Evolutionary conservation across 768 basidiomycete species (phyloP).

Genomic region (Boletales sp.): DNA sequence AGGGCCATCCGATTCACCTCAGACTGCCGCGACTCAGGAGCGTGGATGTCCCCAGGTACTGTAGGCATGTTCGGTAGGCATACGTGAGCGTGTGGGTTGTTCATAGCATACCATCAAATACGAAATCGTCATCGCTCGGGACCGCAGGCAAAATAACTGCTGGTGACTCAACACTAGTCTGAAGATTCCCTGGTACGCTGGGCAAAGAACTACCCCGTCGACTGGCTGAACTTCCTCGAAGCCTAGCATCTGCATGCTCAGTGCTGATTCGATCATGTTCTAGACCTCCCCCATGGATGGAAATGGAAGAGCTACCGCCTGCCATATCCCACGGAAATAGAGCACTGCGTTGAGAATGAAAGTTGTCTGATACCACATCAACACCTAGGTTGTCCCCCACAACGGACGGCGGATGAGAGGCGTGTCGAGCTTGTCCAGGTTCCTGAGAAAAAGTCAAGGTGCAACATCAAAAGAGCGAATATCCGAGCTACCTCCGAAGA

Average conservation of each 20-base stretch:
- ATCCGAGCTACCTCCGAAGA: conserved; percentile 59
- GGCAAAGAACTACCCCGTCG: conserved; percentile 56
- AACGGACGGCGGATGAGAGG: conserved; percentile 53
- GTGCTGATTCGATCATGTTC: conserved; percentile 43
- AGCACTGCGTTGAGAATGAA: conserved; percentile 61
- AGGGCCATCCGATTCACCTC: conserved; percentile 56
- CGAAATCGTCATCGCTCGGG: conserved; percentile 58
- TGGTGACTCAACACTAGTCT: conserved; percentile 48
- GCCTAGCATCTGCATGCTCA: conserved; percentile 48
- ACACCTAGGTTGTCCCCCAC: conserved; percentile 49
- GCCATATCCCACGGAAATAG: conserved; percentile 86
- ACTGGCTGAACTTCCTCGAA: conserved; percentile 55
- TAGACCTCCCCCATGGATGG: conserved; percentile 34
- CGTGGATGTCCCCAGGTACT: conserved; percentile 28
- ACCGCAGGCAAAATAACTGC: conserved; percentile 35
- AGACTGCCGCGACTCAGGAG: conserved; percentile 49
- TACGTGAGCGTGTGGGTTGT: not conserved
- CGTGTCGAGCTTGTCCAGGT: conserved; percentile 80
- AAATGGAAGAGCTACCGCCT: conserved; percentile 56
- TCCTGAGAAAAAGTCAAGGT: conserved; percentile 46
- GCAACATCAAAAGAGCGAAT: not conserved
- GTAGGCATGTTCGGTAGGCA: conserved; percentile 15
- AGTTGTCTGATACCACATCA: conserved; percentile 38
- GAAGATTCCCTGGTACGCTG: conserved; percentile 44
- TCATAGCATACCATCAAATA: conserved; percentile 53